phyloP scores from a whole-genome alignment of 306 rosid species.

The Prunus campanulata region DNA sequence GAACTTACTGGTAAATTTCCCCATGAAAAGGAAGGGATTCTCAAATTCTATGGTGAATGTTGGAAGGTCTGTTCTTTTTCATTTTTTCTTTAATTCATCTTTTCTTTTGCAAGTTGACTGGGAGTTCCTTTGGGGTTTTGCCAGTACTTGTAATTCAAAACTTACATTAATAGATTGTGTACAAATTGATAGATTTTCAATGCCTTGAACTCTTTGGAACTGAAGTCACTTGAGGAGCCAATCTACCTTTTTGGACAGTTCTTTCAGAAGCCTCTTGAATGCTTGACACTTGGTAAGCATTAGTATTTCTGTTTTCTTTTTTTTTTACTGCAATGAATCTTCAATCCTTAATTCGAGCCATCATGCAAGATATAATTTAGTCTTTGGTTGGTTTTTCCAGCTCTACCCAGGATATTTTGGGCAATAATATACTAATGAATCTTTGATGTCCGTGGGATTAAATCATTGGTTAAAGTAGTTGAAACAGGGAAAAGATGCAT shows the following conservation, averaged over 20 bases:
- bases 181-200: constrained; percentile 67
- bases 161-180: constrained; percentile 29
- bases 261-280: constrained; percentile 79
- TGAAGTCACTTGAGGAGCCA: constrained; percentile 97
- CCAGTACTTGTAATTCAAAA: constrained; percentile 21
- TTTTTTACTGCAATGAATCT: neutral
- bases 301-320: neutral
- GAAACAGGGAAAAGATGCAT: neutral
- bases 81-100: constrained; percentile 1
- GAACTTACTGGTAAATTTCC: constrained; percentile 69
- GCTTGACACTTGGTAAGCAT: constrained; percentile 85
- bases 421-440: neutral
- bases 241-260: constrained; percentile 94
- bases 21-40: constrained; percentile 85
- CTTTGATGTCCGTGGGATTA: neutral
- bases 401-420: constrained; percentile 2
- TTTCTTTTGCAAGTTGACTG: constrained; percentile 32
- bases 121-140: constrained; percentile 38
- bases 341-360: neutral
- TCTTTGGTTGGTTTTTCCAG: constrained; percentile 7
- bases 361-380: constrained; percentile 1
- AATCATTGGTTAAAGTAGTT: neutral
- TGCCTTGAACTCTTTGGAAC: constrained; percentile 86
- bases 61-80: constrained; percentile 77
- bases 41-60: constrained; percentile 81